Conservation (phyloP, 1,284 basidiomycete species). For the Cryptococcus sp. region DNA sequence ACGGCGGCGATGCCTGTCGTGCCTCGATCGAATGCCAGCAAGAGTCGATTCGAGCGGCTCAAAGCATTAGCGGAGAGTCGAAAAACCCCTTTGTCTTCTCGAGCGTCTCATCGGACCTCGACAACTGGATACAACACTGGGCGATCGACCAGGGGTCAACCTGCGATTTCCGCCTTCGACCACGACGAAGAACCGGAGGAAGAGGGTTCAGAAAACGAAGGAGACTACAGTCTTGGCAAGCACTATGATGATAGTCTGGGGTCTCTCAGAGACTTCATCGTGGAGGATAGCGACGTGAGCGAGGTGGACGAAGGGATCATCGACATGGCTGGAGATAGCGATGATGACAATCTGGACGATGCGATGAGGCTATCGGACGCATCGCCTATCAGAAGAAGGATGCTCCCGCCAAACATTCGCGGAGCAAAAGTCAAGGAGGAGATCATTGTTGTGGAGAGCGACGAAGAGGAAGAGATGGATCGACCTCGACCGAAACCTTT, state of each 20-base stretch:
- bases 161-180: no score
- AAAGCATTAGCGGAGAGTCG: no score
- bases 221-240: constrained; percentile 7
- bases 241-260: constrained; percentile 29
- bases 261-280: constrained; percentile 40
- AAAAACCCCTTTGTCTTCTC: no score
- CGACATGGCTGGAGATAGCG: not conserved
- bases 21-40: no score
- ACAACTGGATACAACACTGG: not conserved
- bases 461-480: not conserved
- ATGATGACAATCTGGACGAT: constrained; percentile 7
- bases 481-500: not conserved
- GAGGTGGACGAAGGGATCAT: constrained; percentile 6
- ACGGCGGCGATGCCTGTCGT: not conserved
- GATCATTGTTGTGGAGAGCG: not conserved
- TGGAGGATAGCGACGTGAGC: constrained; percentile 31
- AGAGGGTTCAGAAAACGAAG: constrained; percentile 3
- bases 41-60: no score
- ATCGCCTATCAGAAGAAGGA: no score
- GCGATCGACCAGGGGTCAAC: not conserved
- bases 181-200: constrained; percentile 2
- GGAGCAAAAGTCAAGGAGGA: no score
- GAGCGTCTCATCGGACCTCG: no score
- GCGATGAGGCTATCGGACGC: not conserved
- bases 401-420: no score